Base-by-base conservation (phyloP, 2,329 filamentous ascomycete species). In the Scedosporium aurantiacum region DNA sequence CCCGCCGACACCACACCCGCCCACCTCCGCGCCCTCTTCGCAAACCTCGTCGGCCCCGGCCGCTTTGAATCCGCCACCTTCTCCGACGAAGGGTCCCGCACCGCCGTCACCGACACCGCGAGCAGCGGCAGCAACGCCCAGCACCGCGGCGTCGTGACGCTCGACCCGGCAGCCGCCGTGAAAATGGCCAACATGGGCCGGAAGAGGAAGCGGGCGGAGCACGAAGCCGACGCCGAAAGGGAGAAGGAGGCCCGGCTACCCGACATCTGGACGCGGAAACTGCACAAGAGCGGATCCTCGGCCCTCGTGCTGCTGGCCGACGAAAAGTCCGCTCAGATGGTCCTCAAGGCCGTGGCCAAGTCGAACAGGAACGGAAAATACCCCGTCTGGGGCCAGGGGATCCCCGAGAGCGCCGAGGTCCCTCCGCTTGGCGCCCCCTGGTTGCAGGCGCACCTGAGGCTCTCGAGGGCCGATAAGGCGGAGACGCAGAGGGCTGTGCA, bases 281-380 rank as follows among this genome's bases (percentile, higher is more conserved):
- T 96, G 10, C 85, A 88, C 56, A 77, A 78, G 58, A 91, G 88
- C 70, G 91, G 92, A 18, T 84, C 88, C 64, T 89, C 88, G 2
- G 93, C 91, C 0, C 80, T 97, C 1, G 87, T 92, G 1, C 76
- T 92, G 5, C 88, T 97, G 65, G 91, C 92, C 55, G 94, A 99
- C 71, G 83, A 85, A 65, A 84, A 86, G 68, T 92, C 89, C 68
- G 88, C 89, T 60, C 85, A 91, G 64, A 76, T 85, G 2, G 89
- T 88, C 7, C 73, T 96, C 62, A 96, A 90, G 74, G 90, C 89
- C n/a, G 77, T 84, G 14, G 80, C 82, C 10, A 86, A 86, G 70
- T 79, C 79, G 12, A 75, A 78, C 65, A 85, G 83, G 70, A 81
- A 80, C 1, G 84, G 82, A 45, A 81, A 78, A 37, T 81, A 80